Base-by-base conservation (phyloP, 768 basidiomycete species). In the Russula compacta region DNA sequence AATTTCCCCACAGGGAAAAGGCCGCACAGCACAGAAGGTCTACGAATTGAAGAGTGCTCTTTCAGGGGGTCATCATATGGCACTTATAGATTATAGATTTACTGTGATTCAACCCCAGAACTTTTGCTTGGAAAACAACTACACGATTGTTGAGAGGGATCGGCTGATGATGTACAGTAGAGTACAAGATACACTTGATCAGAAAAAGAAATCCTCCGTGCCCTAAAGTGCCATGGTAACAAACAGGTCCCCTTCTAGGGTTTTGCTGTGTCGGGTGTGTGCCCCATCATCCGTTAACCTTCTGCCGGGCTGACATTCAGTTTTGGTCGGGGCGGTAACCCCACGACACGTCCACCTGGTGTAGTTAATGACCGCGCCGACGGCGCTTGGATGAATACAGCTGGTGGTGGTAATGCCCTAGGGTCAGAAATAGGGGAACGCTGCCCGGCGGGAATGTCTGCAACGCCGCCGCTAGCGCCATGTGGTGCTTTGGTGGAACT, bases 321-420 rank as follows among this genome's bases (percentile, higher is more conserved):
- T 60, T 54, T 57, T 53, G 72, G 73, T 47, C 68, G 61, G 8
- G 69, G 40, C 19, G 72, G 72, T 19, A 73, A 56, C 9, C 59
- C 63, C n/a, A 33, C 43, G 10, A 40, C 51, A n/a, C 65, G 65
- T 49, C 52, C 55, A 21, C 21, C 24, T 4, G 29, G 32, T 21
- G 51, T n/a, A 29, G 24, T 3, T 32, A 33, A n/a, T 39, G 38
- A 21, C 6, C 43, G 52, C n/a, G 38, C 35, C 8, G 46, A 42
- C 9, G 50, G 44, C 15, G 35, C 40, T 40, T 48, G 42, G 8
- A n/a, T 24, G 21, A 56, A 50, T 44, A 5, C 19, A 9, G 35
- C 8, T 29, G 24, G 24, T 50, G 29, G 12, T 21, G 51, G 47
- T 11, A 21, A 21, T 32, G 19, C 11, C 11, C 33, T 29, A 35